A percentile compares a stretch with the other conserved stretches of the same genome.
phyloP scores from a whole-genome alignment of 2,329 filamentous ascomycete genomes.

The Cladophialophora carrionii region DNA sequence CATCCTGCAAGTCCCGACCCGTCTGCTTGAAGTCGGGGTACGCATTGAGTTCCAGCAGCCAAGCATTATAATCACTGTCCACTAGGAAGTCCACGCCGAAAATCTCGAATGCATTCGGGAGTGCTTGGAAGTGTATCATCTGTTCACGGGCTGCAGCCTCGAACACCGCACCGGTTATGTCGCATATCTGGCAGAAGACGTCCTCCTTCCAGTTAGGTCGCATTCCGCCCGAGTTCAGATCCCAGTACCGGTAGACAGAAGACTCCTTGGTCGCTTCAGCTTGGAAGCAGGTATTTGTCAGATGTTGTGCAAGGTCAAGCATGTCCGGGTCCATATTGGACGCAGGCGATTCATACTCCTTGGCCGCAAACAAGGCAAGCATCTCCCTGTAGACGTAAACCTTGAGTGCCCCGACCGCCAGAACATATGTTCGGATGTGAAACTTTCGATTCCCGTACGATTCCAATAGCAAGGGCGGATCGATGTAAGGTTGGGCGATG shows the following conservation, averaged over 20 bases:
- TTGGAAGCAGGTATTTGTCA: constrained; percentile 96
- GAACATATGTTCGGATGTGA: constrained; percentile 89
- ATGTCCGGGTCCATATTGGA: constrained; percentile 45
- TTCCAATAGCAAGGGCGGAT: constrained; percentile 76
- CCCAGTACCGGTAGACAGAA: constrained; percentile 76
- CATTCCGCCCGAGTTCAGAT: constrained; percentile 55
- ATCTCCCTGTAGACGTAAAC: constrained; percentile 88
- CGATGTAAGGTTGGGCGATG: constrained; percentile 91
- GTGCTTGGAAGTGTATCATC: constrained; percentile 86
- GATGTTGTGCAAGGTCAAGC: constrained; percentile 70
- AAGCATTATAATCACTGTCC: constrained; percentile 65
- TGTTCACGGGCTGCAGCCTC: constrained; percentile 82
- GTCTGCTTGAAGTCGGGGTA: constrained; percentile 97
- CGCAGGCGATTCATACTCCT: constrained; percentile 68
- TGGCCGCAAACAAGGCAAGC: constrained; percentile 87
- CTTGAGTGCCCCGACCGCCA: constrained; percentile 74
- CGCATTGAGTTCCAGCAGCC: constrained; percentile 89
- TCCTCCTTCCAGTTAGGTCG: constrained; percentile 55
- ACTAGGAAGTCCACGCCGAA: constrained; percentile 92
- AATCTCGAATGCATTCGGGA: constrained; percentile 87
- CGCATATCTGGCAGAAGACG: constrained; percentile 76
- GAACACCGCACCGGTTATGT: constrained; percentile 75
- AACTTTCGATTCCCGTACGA: constrained; percentile 76
- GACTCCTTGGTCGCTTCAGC: constrained; percentile 49
- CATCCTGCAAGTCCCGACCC: constrained; percentile 68